phyloP scores from a whole-genome alignment of 441 rosid species.

The Cnidoscolus chayamansa region DNA sequence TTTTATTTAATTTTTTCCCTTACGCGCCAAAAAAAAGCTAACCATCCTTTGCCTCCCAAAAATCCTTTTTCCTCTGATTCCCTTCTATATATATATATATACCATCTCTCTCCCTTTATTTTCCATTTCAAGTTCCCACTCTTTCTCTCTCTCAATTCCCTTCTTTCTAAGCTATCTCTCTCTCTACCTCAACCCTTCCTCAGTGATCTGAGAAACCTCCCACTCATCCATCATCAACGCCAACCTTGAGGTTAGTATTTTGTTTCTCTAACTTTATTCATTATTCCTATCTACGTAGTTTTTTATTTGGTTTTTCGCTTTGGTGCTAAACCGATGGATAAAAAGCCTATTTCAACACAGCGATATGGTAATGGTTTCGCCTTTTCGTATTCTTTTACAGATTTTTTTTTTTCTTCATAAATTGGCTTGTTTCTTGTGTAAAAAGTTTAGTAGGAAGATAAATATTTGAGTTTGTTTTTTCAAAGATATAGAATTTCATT shows the following conservation, averaged over 20 bases:
- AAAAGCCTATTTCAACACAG: too few species aligned
- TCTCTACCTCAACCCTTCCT: background rate
- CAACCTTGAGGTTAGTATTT: background rate
- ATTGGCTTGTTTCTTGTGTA: too few species aligned
- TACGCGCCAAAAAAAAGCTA: conserved; percentile 27
- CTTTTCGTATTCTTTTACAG: too few species aligned
- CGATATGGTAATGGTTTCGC: too few species aligned
- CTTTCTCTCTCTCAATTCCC: background rate
- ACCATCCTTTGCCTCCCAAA: conserved; percentile 17
- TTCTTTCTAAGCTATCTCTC: background rate
- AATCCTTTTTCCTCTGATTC: background rate
- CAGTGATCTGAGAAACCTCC: background rate
- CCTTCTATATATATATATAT: background rate
- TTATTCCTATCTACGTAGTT: background rate
- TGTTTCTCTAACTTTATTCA: background rate
- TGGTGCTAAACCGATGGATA: too few species aligned
- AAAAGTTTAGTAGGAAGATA: too few species aligned
- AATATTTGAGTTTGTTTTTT: too few species aligned
- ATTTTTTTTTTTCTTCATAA: too few species aligned
- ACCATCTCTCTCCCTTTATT: background rate
- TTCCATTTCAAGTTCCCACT: conserved; percentile 8
- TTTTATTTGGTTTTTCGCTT: background rate
- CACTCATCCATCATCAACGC: background rate
- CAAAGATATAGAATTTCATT: too few species aligned
- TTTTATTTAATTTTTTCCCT: background rate